A percentile compares a stretch with the other conserved stretches of the same genome.
phyloP scores from a whole-genome alignment of 2,329 filamentous ascomycete genomes.

The Xylariomycetidae sp. region DNA sequence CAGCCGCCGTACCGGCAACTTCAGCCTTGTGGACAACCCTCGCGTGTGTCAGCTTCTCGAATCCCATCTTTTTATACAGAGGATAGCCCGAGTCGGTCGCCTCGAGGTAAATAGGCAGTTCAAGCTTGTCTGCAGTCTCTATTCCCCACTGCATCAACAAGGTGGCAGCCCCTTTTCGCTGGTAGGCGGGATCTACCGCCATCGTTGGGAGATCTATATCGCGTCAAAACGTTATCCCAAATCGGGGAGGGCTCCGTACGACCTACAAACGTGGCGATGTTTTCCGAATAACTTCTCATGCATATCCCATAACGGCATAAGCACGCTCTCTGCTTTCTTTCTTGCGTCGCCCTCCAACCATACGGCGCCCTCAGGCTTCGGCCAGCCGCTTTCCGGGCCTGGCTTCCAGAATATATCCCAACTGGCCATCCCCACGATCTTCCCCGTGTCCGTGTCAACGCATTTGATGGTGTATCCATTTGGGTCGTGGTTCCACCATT shows the following conservation, averaged over 20 bases:
- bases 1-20: conserved; percentile 11
- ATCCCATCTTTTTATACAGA: conserved; percentile 15
- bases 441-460: conserved; percentile 17
- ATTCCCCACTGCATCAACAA: conserved; percentile 19
- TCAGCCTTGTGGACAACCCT: conserved; percentile 17
- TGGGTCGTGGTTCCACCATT: conserved; percentile 7
- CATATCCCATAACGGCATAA: conserved; percentile 17
- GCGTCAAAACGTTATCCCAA: background rate
- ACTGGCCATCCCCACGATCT: conserved; percentile 19
- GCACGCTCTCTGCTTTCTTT: conserved; percentile 13
- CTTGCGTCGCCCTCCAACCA: conserved; percentile 18
- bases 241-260: background rate
- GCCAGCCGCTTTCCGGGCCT: conserved; percentile 15
- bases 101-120: conserved; percentile 19
- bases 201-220: conserved; percentile 18
- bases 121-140: conserved; percentile 15
- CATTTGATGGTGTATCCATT: conserved; percentile 19
- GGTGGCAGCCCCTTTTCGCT: conserved; percentile 15
- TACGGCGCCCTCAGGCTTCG: conserved; percentile 13
- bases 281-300: conserved; percentile 20
- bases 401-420: conserved; percentile 21
- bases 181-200: conserved; percentile 19
- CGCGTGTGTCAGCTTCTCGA: conserved; percentile 14
- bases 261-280: conserved; percentile 19
- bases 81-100: conserved; percentile 10